These are phyloP conservation scores for Forsythia suspensa DNA, from an alignment of 257 asterid genomes.

Conservation along the genomic window DNA sequence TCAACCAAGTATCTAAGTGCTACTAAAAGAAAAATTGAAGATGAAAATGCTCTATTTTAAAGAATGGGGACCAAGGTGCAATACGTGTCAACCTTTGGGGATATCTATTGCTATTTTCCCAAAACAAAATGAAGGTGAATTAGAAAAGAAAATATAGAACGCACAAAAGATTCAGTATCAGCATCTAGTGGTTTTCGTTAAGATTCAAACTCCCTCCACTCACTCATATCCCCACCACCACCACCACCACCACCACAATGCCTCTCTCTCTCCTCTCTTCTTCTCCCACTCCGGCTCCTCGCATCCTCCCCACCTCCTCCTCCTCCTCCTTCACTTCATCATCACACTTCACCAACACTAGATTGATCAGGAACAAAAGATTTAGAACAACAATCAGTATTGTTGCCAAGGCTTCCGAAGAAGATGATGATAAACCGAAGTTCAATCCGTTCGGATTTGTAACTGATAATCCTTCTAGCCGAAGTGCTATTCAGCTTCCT, in stretches of 20 bases:
- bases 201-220: constrained; percentile 37
- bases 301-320: constrained; percentile 33
- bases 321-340: constrained; percentile 27
- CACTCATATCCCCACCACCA: neutral
- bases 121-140: too few relatives aligned
- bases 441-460: constrained; percentile 96
- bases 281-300: constrained; percentile 25
- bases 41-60: too few relatives aligned
- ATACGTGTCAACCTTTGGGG: too few relatives aligned
- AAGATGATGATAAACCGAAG: constrained; percentile 65
- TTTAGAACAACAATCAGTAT: constrained; percentile 33
- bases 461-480: constrained; percentile 91
- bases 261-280: constrained; percentile 14
- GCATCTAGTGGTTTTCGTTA: constrained; percentile 44
- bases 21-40: too few relatives aligned
- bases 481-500: constrained; percentile 91
- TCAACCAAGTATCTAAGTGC: too few relatives aligned
- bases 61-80: too few relatives aligned
- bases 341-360: constrained; percentile 20
- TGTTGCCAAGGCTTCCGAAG: constrained; percentile 55
- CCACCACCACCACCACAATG: too few relatives aligned
- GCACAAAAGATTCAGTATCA: neutral
- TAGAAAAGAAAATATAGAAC: too few relatives aligned
- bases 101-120: too few relatives aligned
- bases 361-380: constrained; percentile 23